These are phyloP conservation scores for Cercophora newfieldiana DNA, from an alignment of 495 filamentous ascomycete species.

Conservation along the genomic window DNA sequence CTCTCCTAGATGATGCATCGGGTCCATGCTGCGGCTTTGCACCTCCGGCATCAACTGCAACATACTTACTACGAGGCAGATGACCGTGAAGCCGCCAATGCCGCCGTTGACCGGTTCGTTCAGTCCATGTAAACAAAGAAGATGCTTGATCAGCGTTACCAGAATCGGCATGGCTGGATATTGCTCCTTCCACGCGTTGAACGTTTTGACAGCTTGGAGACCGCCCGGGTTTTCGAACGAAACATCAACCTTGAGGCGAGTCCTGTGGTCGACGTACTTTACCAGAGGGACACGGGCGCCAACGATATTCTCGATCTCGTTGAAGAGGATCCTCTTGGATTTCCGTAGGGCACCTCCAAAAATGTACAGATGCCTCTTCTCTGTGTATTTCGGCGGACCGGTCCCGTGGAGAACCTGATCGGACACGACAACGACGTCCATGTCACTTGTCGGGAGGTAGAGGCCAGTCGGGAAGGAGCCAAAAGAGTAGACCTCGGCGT, in stretches of 20 bases:
- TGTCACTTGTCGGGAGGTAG: conserved; percentile 88
- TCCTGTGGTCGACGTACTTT: conserved; percentile 76
- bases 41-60: conserved; percentile 74
- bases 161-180: conserved; percentile 83
- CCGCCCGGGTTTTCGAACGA: conserved; percentile 93
- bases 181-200: conserved; percentile 69
- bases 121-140: conserved; percentile 79
- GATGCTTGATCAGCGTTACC: conserved; percentile 87
- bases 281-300: conserved; percentile 88
- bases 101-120: conserved; percentile 91
- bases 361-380: conserved; percentile 37
- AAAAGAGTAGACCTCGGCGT: conserved; percentile 68
- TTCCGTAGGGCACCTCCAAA: conserved; percentile 54
- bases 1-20: conserved; percentile 68
- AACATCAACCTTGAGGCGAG: conserved; percentile 78
- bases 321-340: conserved; percentile 48
- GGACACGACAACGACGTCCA: conserved; percentile 88
- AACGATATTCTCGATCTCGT: conserved; percentile 62
- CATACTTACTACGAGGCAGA: conserved; percentile 86
- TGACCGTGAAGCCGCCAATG: conserved; percentile 91
- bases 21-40: conserved; percentile 54
- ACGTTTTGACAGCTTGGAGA: conserved; percentile 73
- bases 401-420: conserved; percentile 48
- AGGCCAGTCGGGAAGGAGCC: conserved; percentile 89
- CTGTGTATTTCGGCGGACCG: conserved; percentile 37